Conservation (phyloP, 1,284 basidiomycete genomes). For the Thecaphora thlaspeos region DNA sequence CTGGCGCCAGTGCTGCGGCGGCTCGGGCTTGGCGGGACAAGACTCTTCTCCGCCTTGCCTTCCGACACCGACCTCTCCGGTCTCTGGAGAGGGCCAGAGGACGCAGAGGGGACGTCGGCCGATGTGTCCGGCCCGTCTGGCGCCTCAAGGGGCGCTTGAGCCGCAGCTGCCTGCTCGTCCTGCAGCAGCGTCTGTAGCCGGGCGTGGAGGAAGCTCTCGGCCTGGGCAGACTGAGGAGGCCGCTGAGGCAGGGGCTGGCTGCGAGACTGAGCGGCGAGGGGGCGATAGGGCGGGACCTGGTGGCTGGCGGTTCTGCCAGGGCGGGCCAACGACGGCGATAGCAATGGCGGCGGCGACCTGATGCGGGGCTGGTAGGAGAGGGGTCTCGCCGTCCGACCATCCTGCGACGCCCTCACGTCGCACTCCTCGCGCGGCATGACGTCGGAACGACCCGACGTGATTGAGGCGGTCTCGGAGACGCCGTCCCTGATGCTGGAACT, state of each 20-base stretch:
- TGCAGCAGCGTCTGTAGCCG: background rate
- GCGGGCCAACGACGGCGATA: background rate
- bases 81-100: too few species aligned
- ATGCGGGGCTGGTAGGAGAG: background rate
- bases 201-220: background rate
- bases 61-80: too few species aligned
- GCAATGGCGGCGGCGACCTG: background rate
- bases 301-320: background rate
- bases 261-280: background rate
- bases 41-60: too few species aligned
- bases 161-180: background rate
- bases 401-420: background rate
- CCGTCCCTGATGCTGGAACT: background rate
- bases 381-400: background rate
- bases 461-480: background rate
- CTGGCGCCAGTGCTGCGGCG: too few species aligned
- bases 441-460: background rate
- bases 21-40: too few species aligned
- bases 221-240: background rate
- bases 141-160: too few species aligned
- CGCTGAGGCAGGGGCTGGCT: background rate
- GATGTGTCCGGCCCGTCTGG: too few species aligned
- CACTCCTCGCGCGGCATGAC: background rate
- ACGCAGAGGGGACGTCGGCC: too few species aligned
- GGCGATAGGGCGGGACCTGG: background rate